These are phyloP conservation scores for Leccinum boreale DNA, from an alignment of 768 basidiomycete species.

Conservation along the genomic window DNA sequence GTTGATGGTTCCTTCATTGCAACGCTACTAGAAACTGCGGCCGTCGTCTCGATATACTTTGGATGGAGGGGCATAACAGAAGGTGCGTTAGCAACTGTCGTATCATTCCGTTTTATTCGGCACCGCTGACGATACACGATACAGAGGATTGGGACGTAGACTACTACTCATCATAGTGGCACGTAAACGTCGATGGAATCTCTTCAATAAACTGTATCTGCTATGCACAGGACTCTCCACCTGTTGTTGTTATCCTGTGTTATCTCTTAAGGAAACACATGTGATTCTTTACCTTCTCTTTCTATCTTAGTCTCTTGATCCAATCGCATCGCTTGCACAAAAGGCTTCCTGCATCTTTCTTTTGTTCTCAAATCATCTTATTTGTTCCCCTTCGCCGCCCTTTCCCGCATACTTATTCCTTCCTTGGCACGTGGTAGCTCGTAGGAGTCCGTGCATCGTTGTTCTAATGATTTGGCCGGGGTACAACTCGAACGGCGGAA, in stretches of 20 bases:
- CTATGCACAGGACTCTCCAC: constrained; percentile 4
- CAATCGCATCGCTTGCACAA: neutral
- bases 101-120: neutral
- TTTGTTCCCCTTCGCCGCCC: constrained; percentile 1
- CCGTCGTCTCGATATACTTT: constrained; percentile 63
- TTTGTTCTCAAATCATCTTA: neutral
- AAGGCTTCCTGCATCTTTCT: neutral
- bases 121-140: constrained; percentile 1
- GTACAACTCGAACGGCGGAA: neutral
- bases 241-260: constrained; percentile 4
- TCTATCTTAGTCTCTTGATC: neutral
- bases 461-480: neutral
- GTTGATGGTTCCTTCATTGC: constrained; percentile 88
- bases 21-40: constrained; percentile 76
- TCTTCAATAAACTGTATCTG: constrained; percentile 7
- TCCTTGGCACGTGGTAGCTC: neutral
- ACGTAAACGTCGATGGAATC: neutral
- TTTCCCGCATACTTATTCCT: constrained; percentile 4
- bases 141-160: constrained; percentile 53
- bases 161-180: constrained; percentile 40
- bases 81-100: constrained; percentile 45
- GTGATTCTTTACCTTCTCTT: neutral
- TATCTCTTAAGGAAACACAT: constrained; percentile 3
- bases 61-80: constrained; percentile 92
- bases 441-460: constrained; percentile 2